Conservation (phyloP, 176 grass and related monocot genomes). For the Zoysia pacifica region DNA sequence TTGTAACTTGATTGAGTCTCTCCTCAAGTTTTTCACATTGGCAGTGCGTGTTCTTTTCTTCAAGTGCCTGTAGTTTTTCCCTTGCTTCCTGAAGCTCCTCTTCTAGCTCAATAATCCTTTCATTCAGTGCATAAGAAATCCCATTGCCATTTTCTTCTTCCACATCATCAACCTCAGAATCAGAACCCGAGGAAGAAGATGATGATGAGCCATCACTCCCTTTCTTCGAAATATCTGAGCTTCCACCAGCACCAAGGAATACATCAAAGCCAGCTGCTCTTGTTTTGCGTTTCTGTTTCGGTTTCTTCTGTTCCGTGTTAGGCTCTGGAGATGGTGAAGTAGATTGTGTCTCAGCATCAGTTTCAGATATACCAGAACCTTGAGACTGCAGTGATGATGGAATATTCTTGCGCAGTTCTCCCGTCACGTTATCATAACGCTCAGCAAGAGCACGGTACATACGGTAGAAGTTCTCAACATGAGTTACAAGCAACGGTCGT, state of each 20-base stretch:
- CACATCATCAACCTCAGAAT: conserved; percentile 55
- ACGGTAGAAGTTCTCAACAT: conserved; percentile 90
- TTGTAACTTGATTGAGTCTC: conserved; percentile 41
- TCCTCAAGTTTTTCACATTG: conserved; percentile 53
- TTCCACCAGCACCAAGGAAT: conserved; percentile 46
- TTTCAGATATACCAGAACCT: conserved; percentile 60
- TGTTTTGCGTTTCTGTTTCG: conserved; percentile 39
- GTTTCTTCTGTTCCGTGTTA: conserved; percentile 39
- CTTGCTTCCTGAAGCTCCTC: conserved; percentile 64
- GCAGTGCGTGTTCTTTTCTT: conserved; percentile 51
- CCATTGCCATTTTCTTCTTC: conserved; percentile 52
- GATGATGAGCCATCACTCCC: conserved; percentile 69
- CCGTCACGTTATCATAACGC: conserved; percentile 94
- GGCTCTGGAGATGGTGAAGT: conserved; percentile 39
- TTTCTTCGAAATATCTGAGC: conserved; percentile 48
- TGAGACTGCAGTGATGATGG: conserved; percentile 68
- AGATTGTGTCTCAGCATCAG: conserved; percentile 56
- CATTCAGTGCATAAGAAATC: conserved; percentile 46
- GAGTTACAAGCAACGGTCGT: conserved; percentile 65
- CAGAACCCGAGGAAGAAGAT: conserved; percentile 65
- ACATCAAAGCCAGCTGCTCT: conserved; percentile 53
- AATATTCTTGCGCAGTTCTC: conserved; percentile 80
- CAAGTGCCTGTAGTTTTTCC: conserved; percentile 54
- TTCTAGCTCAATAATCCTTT: conserved; percentile 64
- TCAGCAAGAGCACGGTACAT: conserved; percentile 97